These are phyloP conservation scores for Pilatotrama ljubarskyi DNA, from an alignment of 768 basidiomycete genomes.

Conservation along the genomic window DNA sequence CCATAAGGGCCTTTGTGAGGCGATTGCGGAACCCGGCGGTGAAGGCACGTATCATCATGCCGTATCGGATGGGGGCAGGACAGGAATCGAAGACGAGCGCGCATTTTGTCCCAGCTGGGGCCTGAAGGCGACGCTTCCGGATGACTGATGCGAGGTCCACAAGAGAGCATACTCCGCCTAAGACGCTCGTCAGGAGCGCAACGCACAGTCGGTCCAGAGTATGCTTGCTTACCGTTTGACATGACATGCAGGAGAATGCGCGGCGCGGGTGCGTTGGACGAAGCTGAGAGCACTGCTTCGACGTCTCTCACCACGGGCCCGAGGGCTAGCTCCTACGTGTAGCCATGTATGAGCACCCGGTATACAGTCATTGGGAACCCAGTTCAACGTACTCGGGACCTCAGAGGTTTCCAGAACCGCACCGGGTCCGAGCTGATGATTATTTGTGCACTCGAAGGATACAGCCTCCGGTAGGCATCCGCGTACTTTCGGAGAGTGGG, in stretches of 20 bases:
- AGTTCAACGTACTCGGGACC: not conserved
- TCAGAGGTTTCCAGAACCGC: conserved; percentile 5
- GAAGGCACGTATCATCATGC: conserved; percentile 16
- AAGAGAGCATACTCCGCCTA: not conserved
- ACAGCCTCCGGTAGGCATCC: conserved; percentile 14
- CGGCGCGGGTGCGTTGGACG: not conserved
- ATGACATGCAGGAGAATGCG: conserved; percentile 4
- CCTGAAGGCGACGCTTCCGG: not conserved
- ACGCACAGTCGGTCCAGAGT: not conserved
- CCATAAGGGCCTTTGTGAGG: conserved; percentile 1
- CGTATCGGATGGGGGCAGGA: conserved; percentile 6
- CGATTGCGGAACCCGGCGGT: conserved; percentile 10
- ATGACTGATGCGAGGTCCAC: not conserved
- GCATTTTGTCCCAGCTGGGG: not conserved
- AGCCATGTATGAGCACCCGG: not conserved
- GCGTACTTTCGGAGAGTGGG: conserved; percentile 20
- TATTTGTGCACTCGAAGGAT: conserved; percentile 15
- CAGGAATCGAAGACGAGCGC: conserved; percentile 24
- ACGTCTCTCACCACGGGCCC: not conserved
- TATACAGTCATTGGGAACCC: too few species aligned
- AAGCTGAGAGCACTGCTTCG: not conserved
- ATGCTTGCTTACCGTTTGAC: not conserved
- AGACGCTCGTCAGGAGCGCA: not conserved
- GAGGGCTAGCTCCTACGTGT: not conserved
- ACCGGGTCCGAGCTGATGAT: conserved; percentile 9